Evolutionary conservation across 2,329 filamentous ascomycete genomes (phyloP).

Genomic region (Alternaria sp.): DNA sequence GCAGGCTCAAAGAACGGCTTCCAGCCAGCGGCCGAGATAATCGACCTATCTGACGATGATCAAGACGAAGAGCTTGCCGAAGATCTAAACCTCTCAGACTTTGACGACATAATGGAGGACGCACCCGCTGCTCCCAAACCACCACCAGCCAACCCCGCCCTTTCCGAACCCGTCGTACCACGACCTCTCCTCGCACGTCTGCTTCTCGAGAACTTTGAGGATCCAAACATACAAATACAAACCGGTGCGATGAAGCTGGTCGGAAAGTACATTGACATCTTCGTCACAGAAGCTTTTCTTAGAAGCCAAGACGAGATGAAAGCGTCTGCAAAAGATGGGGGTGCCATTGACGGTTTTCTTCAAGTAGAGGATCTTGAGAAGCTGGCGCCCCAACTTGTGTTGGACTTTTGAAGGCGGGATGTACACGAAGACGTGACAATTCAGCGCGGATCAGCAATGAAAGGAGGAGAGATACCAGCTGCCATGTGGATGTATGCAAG

Average conservation of each 20-base stretch:
- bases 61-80: slow-evolving; percentile 31
- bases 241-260: slow-evolving; percentile 69
- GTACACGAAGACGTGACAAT: background rate
- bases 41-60: slow-evolving; percentile 43
- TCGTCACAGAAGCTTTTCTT: slow-evolving; percentile 88
- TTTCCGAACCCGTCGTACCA: slow-evolving; percentile 65
- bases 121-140: slow-evolving; percentile 26
- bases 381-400: slow-evolving; percentile 80
- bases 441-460: background rate
- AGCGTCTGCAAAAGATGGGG: slow-evolving; percentile 50
- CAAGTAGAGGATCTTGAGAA: slow-evolving; percentile 93
- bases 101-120: slow-evolving; percentile 45
- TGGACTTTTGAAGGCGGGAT: slow-evolving; percentile 74
- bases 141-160: slow-evolving; percentile 20
- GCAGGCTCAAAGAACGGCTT: slow-evolving; percentile 29
- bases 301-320: slow-evolving; percentile 76
- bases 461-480: background rate
- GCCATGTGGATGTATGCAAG: background rate
- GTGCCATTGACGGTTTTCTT: slow-evolving; percentile 67
- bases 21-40: slow-evolving; percentile 36
- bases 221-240: slow-evolving; percentile 52
- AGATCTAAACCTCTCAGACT: slow-evolving; percentile 35
- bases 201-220: slow-evolving; percentile 79
- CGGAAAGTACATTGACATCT: slow-evolving; percentile 88
- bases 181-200: slow-evolving; percentile 77